Evolutionary conservation across 2,329 filamentous ascomycete genomes (phyloP).

Genomic region (Zarea fungicola): DNA sequence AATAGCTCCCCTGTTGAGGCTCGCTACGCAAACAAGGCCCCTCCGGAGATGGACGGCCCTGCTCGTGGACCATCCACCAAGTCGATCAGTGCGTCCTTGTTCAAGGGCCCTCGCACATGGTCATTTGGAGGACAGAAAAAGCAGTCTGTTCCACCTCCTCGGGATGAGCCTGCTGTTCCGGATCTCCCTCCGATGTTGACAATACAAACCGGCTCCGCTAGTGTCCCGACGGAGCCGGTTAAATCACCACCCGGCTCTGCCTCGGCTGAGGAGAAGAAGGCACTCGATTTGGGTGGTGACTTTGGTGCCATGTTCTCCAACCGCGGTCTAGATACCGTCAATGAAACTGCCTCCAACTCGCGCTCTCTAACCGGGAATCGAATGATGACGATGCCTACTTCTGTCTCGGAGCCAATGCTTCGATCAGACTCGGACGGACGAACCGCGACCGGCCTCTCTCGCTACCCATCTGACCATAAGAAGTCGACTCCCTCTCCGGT

Average conservation of each 20-base stretch:
- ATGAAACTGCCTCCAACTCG: slow-evolving; percentile 32
- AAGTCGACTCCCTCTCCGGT: slow-evolving; percentile 32
- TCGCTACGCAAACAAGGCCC: slow-evolving; percentile 33
- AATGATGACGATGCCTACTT: slow-evolving; percentile 36
- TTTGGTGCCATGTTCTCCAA: slow-evolving; percentile 51
- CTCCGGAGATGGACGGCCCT: slow-evolving; percentile 20
- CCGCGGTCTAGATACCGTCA: slow-evolving; percentile 45
- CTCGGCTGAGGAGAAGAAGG: slow-evolving; percentile 43
- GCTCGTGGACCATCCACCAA: slow-evolving; percentile 30
- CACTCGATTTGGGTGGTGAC: slow-evolving; percentile 51
- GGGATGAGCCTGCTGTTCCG: slow-evolving; percentile 23
- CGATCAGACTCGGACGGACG: slow-evolving; percentile 25
- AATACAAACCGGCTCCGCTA: slow-evolving; percentile 18
- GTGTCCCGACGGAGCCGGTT: neutral
- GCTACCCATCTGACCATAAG: slow-evolving; percentile 42
- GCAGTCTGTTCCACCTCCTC: slow-evolving; percentile 26
- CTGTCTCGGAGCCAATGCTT: slow-evolving; percentile 28
- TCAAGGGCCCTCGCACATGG: slow-evolving; percentile 54
- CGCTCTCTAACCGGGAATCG: slow-evolving; percentile 44
- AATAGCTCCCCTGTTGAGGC: slow-evolving; percentile 22
- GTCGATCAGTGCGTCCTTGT: slow-evolving; percentile 44
- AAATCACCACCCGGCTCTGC: slow-evolving; percentile 48
- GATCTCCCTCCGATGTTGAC: slow-evolving; percentile 35
- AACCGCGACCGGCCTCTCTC: slow-evolving; percentile 33
- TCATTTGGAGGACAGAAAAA: slow-evolving; percentile 56